Evolutionary conservation across 805 yeast species (phyloP), one percentile per base, ranked within the genome.

Genomic region (Candida jianshihensis): DNA sequence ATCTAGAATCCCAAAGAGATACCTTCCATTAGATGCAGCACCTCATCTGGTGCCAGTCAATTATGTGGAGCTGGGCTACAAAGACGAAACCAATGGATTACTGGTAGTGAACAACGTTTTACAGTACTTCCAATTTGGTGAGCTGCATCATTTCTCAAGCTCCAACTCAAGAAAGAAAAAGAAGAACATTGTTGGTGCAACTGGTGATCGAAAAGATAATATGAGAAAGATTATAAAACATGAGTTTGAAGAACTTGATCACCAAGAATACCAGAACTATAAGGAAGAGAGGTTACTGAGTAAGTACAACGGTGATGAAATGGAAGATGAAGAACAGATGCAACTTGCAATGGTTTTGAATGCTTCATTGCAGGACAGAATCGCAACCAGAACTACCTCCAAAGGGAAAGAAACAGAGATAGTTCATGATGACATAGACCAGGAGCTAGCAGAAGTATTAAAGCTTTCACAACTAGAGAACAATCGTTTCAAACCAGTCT

Each of bases 281-380:
- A 35, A 41, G 27, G 31, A 47, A 7, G 44, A 41, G 18, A 29
- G 38, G 26, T 14, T 48, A n/a, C 14, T 48, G 16, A 36, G 36
- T 6, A 46, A 45, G 33, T 53, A 48, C 31, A 52, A 53, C 31
- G 56, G 56, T 4, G 39, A 31, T 11, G 51, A 45, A 9, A 17
- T 47, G 3, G 31, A 38, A 1, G 42, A 35, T 5, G 41, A 43
- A 4, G 58, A 53, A 22, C 50, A 53, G 20, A 27, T 53, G 2
- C 54, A 53, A 31, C 32, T 53, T 12, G 58, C 56, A 0, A 46
- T 50, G 43, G 56, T 51, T 1, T 24, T 52, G 22, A 51, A 47
- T 26, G 16, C 36, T 5, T 51, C 56, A 1, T 5, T 49, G 17
- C 41, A 49, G n/a, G 43, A 44, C 6, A n/a, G 13, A 24, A 24